These are phyloP conservation scores for Discostella pseudostelligera DNA, from an alignment of 108 stramenopile genomes.

Conservation along the genomic window DNA sequence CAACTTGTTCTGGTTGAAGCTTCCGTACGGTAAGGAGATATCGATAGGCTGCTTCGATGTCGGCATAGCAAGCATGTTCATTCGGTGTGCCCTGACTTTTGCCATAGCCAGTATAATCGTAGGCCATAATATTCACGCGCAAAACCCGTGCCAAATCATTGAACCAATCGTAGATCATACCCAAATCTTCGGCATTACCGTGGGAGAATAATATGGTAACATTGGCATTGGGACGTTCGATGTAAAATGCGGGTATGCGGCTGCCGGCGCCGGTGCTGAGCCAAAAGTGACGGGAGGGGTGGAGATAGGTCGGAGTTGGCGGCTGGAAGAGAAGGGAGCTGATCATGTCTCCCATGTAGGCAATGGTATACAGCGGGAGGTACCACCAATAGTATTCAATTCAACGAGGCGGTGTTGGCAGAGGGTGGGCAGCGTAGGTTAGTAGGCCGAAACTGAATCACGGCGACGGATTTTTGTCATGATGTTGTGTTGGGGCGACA, in stretches of 20 bases:
- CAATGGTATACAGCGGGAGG: too few species aligned
- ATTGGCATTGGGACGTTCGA: conserved; percentile 80
- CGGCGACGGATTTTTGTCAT: too few species aligned
- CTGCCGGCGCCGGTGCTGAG: conserved; percentile 66
- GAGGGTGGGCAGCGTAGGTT: too few species aligned
- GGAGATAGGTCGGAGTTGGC: conserved; percentile 84
- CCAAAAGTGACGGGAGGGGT: conserved; percentile 90
- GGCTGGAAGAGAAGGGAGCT: conserved; percentile 89
- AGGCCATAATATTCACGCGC: conserved; percentile 95
- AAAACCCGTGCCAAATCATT: conserved; percentile 81
- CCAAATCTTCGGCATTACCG: conserved; percentile 92
- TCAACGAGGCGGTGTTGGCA: too few species aligned
- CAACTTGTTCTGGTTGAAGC: conserved; percentile 84
- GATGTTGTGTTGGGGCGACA: too few species aligned
- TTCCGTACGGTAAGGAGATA: conserved; percentile 76
- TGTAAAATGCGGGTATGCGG: conserved; percentile 87
- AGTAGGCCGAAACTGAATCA: too few species aligned
- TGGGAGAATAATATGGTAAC: conserved; percentile 91
- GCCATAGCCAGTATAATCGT: conserved; percentile 94
- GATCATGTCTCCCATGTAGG: conserved; percentile 79
- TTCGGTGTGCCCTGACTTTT: conserved; percentile 77
- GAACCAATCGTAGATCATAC: conserved; percentile 95
- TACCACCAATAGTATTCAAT: too few species aligned
- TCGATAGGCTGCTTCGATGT: conserved; percentile 92
- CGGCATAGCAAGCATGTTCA: conserved; percentile 84